Evolutionary conservation across 208 protist genomes (phyloP), one percentile per base, ranked within the genome.

Genomic region (Porcisia hertigi): DNA sequence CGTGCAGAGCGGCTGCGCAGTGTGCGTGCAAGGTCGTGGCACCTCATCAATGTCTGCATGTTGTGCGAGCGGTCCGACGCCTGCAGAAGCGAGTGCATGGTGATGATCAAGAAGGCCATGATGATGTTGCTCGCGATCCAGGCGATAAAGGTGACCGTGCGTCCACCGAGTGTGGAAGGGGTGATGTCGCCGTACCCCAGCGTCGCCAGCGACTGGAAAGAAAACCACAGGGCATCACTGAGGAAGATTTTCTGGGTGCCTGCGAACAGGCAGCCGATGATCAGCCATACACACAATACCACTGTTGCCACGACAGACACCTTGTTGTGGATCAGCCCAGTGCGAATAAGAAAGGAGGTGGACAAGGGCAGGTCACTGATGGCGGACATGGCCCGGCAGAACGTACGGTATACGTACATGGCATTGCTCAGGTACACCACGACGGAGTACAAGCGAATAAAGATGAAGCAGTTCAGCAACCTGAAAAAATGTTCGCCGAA

Each of bases 161-260:
- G 81, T 43, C 89, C 91, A 18, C 76, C 55, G 34, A 85, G 62
- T 7, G 83, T 92, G 52, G 81, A 57, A 7, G 92, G 88, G 52
- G 89, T 88, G 64, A 88, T 69, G 83, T 97, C 91, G 64, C 92
- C 90, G 80, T 95, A 95, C 36, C 91, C 91, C 30, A 97, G 72
- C 39, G 91, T 94, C 58, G 88, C 74, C 59, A 95, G 73, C 6
- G 92, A 87, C 78, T 95, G 87, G 62, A 95, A 95, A 45, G 83
- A 82, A 74, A 91, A 94, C 90, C 91, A 97, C 43, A 94, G n/a
- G 41, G 80, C 86, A 49, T 94, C 87, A 45, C 67, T 57, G 6
- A 93, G 57, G 52, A 77, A 72, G n/a, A 84, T 59, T 16, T 41
- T 49, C 73, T 92, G 85, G 23, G 91, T 81, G 60, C 88, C 85